Evolutionary conservation across 306 rosid genomes (phyloP), one percentile per base, ranked within the genome.

Genomic region (Pterocarpus santalinus): DNA sequence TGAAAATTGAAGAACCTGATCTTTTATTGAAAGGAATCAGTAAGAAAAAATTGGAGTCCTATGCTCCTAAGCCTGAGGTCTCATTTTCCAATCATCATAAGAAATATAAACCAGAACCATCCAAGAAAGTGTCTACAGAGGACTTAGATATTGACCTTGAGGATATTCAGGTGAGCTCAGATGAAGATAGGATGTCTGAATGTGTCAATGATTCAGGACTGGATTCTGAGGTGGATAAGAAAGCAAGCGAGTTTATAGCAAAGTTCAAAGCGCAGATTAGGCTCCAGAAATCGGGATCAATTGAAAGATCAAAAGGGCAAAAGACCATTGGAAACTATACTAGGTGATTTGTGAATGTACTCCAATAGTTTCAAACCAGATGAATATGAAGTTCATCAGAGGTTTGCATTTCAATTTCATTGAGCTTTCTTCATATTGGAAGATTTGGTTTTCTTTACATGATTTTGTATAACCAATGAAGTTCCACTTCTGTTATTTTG

Each of bases 241-340:
- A 93, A 88, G 99, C 97, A 5, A 91, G 94, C 30, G 98, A 90
- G 83, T 96, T 96, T 77, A 96, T 96, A 76, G 99, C 97, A 16
- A 96, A 87, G 86, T 96, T 96, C 80, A 88, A 94, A 84, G 95
- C 91, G 22, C 98, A 93, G 78, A 94, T 96, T 73, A 90, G 91
- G 87, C 98, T 92, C 77, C 99, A 96, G 81, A 96, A 94, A 83
- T 73, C 82, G 79, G 95, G 88, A 65, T 88, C 98, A 11, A 55
- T 85, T 22, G 92, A 88, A 30, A 90, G 93, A 77, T 87, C 94
- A 84, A 93, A 89, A 87, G 94, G 90, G 53, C 85, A 71, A 13
- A 76, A 82, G 71, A 69, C 68, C 34, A 51, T 75, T 44, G 82
- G 82, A 71, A 85, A 86, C 80, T 36, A 62, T 74, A 57, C 81